Evolutionary conservation across 768 basidiomycete species (phyloP).

Genomic region (Clitopilus passeckerianus): DNA sequence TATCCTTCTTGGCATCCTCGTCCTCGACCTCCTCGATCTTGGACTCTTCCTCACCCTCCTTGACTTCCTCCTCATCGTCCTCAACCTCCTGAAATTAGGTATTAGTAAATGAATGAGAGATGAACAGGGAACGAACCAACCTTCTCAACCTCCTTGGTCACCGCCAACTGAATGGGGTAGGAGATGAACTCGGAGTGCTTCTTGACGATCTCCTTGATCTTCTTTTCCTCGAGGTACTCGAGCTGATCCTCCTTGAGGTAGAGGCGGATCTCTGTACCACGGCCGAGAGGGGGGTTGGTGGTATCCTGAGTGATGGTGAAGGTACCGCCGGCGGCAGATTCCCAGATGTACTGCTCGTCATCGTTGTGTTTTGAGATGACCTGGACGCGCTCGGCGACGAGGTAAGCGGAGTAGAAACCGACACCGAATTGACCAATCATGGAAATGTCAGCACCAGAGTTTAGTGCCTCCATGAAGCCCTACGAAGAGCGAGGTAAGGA

Average conservation of each 20-base stretch:
- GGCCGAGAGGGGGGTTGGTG: conserved; percentile 84
- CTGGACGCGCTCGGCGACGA: conserved; percentile 97
- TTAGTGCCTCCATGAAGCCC: conserved; percentile 99
- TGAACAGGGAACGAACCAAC: conserved; percentile 33
- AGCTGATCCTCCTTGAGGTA: conserved; percentile 98
- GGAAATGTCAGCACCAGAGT: conserved; percentile 83
- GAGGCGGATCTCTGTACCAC: conserved; percentile 89
- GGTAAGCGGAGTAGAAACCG: conserved; percentile 98
- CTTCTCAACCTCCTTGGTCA: conserved; percentile 99
- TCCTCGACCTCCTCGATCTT: conserved; percentile 85
- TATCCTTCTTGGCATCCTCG: conserved; percentile 80
- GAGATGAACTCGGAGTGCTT: conserved; percentile 99
- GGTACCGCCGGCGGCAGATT: conserved; percentile 99
- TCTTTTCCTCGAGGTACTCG: conserved; percentile 99
- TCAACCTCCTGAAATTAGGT: conserved; percentile 66
- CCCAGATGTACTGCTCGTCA: conserved; percentile 99
- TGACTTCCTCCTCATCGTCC: conserved; percentile 76
- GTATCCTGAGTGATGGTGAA: conserved; percentile 98
- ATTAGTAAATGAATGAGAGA: conserved; percentile 2
- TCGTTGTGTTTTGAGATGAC: conserved; percentile 99
- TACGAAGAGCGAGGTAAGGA: conserved; percentile 22
- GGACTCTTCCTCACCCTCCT: conserved; percentile 71
- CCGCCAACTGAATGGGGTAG: conserved; percentile 97
- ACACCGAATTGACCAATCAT: conserved; percentile 99
- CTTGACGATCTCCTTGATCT: conserved; percentile 99